Evolutionary conservation across 441 rosid genomes (phyloP), one percentile per base, ranked within the genome.

Genomic region (Erodium chrysanthum): DNA sequence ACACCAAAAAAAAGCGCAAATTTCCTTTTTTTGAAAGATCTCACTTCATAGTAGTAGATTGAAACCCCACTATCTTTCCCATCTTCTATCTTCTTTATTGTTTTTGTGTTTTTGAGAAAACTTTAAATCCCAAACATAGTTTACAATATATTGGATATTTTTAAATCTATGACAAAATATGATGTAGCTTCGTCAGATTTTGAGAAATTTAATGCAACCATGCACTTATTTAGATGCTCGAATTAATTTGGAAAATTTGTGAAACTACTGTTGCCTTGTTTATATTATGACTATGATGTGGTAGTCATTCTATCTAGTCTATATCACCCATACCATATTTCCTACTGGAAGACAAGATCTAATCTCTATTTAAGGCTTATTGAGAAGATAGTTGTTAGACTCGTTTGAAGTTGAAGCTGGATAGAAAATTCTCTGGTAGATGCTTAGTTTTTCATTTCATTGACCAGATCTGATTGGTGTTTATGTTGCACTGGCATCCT

Each of bases 391-490:
- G 14, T 50, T 50, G 58, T 5, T 50, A 50, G 21, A 21, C 58
- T 50, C 15, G 21, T 50, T 48, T 50, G 58, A 50, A 17, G 58
- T 50, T 50, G 58, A 50, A 50, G 58, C 21, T 50, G 58, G 29
- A 25, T 1, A 3, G 3, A 25, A 25, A 25, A 3, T 25, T 25
- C 29, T 25, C 1, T 25, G 29, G 29, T 25, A 25, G 29, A 25
- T 25, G 29, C 5, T 35, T 35, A 5, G 10, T 35, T 35, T 42
- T 42, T 42, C 2, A 0, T 42, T 8, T 42, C 48, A 42, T 42
- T 42, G 2, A 9, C 4, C 48, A 42, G n/a, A 8, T 14, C 48
- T 42, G n/a, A 9, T 11, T 42, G 14, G n/a, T 42, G 1, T 42
- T 42, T 10, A 14, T 42, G 14, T 10, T 8, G 48, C 48, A 8